phyloP scores from a whole-genome alignment of 192 early-diverging fungal genomes.

The Backusella macrospora region DNA sequence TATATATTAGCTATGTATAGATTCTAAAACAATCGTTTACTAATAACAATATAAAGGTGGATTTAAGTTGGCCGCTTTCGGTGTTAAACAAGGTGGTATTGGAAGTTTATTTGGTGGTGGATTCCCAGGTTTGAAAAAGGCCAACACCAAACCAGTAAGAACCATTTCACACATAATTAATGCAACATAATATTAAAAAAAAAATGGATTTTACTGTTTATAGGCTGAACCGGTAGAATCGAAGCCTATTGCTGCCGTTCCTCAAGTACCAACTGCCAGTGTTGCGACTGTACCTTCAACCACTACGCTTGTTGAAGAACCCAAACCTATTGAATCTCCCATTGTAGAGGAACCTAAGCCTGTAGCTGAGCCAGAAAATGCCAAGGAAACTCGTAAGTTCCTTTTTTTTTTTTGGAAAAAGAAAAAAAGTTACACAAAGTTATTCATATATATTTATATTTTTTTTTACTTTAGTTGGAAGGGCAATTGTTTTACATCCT shows the following conservation, averaged over 20 bases:
- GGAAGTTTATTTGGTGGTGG: conserved; percentile 76
- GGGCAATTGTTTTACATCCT: conserved; percentile 51
- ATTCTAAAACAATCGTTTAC: background rate
- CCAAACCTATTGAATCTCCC: background rate
- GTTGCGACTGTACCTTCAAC: background rate
- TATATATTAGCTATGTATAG: background rate
- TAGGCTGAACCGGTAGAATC: background rate
- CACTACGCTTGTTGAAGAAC: background rate
- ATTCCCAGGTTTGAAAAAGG: conserved; percentile 69
- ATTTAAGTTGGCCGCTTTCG: conserved; percentile 74
- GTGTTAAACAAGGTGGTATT: conserved; percentile 79
- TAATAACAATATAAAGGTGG: conserved; percentile 12
- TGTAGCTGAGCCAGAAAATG: background rate
- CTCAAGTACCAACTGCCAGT: background rate
- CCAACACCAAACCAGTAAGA: conserved; percentile 24
- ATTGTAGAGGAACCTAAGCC: background rate
- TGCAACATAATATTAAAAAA: too few species aligned
- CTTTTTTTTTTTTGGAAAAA: background rate
- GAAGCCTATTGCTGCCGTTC: background rate
- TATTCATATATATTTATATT: background rate
- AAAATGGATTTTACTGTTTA: too few species aligned
- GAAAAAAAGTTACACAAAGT: too few species aligned
- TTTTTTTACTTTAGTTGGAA: conserved; percentile 18
- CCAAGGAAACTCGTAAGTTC: background rate
- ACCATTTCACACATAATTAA: too few species aligned